These are phyloP conservation scores for Ramaria sp. DNA, from an alignment of 768 basidiomycete species.

Conservation along the genomic window DNA sequence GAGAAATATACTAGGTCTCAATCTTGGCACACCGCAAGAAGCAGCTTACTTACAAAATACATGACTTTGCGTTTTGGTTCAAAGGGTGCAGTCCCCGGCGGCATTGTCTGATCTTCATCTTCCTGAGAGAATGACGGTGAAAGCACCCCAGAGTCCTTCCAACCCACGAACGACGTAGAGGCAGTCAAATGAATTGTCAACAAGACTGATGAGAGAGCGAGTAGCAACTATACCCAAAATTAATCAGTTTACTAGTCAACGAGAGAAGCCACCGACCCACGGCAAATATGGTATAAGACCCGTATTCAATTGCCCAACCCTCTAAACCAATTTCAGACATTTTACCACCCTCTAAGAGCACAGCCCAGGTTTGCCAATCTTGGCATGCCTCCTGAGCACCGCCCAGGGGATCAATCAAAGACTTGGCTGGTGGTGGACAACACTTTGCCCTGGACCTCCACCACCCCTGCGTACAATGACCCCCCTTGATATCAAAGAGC, in stretches of 20 bases:
- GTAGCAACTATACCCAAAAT: slow-evolving; percentile 39
- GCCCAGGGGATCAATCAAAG: neutral
- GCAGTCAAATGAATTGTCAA: slow-evolving; percentile 82
- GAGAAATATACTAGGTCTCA: neutral
- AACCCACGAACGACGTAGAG: slow-evolving; percentile 78
- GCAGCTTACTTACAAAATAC: slow-evolving; percentile 59
- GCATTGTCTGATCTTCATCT: slow-evolving; percentile 18
- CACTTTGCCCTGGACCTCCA: slow-evolving; percentile 76
- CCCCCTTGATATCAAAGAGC: slow-evolving; percentile 89
- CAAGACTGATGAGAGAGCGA: slow-evolving; percentile 64
- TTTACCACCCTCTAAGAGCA: slow-evolving; percentile 31
- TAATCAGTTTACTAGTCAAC: neutral
- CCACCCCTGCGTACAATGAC: slow-evolving; percentile 65
- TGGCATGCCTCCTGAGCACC: slow-evolving; percentile 33
- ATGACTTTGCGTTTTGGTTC: slow-evolving; percentile 45
- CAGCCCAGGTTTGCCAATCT: slow-evolving; percentile 70
- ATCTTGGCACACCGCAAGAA: neutral
- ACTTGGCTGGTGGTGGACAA: slow-evolving; percentile 34
- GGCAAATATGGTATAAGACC: slow-evolving; percentile 64
- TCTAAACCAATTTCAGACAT: slow-evolving; percentile 22
- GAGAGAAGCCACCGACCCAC: slow-evolving; percentile 35
- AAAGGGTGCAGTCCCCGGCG: slow-evolving; percentile 20
- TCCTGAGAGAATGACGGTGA: slow-evolving; percentile 31
- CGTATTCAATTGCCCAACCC: slow-evolving; percentile 48
- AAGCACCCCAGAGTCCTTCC: slow-evolving; percentile 78